These are phyloP conservation scores for Aureobasidium vineae DNA, from an alignment of 2,329 filamentous ascomycete genomes.

Conservation along the genomic window DNA sequence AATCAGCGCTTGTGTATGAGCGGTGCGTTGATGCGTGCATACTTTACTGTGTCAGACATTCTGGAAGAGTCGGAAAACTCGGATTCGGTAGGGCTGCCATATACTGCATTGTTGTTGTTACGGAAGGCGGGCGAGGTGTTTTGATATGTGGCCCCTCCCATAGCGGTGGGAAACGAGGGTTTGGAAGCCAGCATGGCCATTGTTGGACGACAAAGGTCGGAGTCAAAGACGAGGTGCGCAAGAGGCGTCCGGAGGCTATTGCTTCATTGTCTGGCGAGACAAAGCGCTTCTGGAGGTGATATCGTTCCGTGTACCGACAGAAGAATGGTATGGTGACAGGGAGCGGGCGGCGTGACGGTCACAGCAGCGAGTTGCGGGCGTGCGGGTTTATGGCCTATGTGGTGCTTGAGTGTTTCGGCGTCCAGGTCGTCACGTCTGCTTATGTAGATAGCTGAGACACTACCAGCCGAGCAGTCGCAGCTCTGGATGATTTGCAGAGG, in stretches of 20 bases:
- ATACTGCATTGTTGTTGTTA: slow-evolving; percentile 48
- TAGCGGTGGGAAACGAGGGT: slow-evolving; percentile 60
- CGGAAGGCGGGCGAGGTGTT: slow-evolving; percentile 29
- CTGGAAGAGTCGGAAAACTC: slow-evolving; percentile 82
- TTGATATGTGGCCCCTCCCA: slow-evolving; percentile 33
- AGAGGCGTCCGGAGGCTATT: slow-evolving; percentile 20
- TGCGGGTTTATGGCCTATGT: slow-evolving; percentile 3
- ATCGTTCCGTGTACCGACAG: background rate
- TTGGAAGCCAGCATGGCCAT: slow-evolving; percentile 82
- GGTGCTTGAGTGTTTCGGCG: background rate
- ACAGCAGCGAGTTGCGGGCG: slow-evolving; percentile 3
- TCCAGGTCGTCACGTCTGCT: slow-evolving; percentile 7
- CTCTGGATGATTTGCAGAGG: slow-evolving; percentile 20
- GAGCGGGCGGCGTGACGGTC: slow-evolving; percentile 2
- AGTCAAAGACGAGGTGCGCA: slow-evolving; percentile 10
- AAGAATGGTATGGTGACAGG: background rate
- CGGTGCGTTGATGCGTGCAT: slow-evolving; percentile 27
- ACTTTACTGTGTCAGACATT: slow-evolving; percentile 60
- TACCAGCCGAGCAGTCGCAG: slow-evolving; percentile 22
- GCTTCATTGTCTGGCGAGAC: slow-evolving; percentile 16
- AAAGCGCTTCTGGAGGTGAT: background rate
- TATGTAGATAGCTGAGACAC: slow-evolving; percentile 19
- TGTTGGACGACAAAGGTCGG: slow-evolving; percentile 25
- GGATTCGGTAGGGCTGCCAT: slow-evolving; percentile 83
- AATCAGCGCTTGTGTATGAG: background rate